A percentile compares a stretch with the other conserved stretches of the same genome.
Evolutionary conservation across 352 stramenopile species (phyloP).

Genomic region (Pythium brassicae): DNA sequence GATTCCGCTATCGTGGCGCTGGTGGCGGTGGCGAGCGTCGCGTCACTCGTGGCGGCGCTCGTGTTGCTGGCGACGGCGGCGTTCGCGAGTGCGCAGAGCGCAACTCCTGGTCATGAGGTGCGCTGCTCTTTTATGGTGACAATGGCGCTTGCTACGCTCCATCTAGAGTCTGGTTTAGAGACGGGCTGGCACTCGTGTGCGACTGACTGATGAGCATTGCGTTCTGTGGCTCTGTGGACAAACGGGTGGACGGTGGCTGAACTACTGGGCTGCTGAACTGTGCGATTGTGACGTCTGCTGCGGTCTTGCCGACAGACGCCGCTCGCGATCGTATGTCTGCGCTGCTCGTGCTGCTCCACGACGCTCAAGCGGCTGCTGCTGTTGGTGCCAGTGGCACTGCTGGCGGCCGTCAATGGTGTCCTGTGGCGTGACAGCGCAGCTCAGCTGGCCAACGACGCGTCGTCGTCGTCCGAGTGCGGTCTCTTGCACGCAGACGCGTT

Average conservation of each 20-base stretch:
- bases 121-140: too few relatives aligned
- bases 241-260: too few relatives aligned
- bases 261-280: too few relatives aligned
- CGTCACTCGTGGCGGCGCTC: background rate
- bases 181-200: too few relatives aligned
- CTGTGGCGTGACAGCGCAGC: slow-evolving; percentile 23
- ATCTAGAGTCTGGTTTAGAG: too few relatives aligned
- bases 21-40: background rate
- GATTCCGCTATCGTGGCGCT: slow-evolving; percentile 5
- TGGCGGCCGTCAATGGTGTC: slow-evolving; percentile 17
- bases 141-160: too few relatives aligned
- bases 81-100: background rate
- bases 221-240: too few relatives aligned
- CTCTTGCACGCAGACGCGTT: slow-evolving; percentile 6
- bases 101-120: slow-evolving; percentile 17
- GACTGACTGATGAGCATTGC: too few relatives aligned
- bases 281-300: too few relatives aligned
- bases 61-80: background rate
- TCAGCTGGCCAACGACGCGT: too few relatives aligned
- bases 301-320: slow-evolving; percentile 17
- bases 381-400: slow-evolving; percentile 20
- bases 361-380: slow-evolving; percentile 29
- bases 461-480: background rate
- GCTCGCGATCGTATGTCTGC: slow-evolving; percentile 33
- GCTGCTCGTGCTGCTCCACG: slow-evolving; percentile 51